phyloP scores from a whole-genome alignment of 352 stramenopile genomes.

The Lagenidium giganteum region DNA sequence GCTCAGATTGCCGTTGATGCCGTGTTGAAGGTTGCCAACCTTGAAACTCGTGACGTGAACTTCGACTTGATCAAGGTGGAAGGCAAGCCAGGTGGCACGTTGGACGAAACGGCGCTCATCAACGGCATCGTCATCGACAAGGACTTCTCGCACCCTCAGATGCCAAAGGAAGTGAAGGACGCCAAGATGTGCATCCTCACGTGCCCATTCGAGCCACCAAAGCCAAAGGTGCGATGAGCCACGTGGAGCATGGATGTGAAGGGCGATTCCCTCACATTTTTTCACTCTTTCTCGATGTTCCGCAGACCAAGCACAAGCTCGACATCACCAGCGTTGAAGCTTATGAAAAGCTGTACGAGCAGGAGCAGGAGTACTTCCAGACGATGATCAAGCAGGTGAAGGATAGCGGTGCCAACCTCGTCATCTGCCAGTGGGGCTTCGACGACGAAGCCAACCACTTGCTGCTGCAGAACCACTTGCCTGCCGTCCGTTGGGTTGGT shows the following conservation, averaged over 20 bases:
- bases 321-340: constrained; percentile 98
- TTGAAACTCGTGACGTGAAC: constrained; percentile 99
- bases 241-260: constrained; percentile 1
- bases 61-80: constrained; percentile 99
- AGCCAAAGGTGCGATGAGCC: constrained; percentile 92
- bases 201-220: constrained; percentile 99
- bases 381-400: constrained; percentile 99
- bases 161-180: constrained; percentile 96
- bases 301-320: constrained; percentile 99
- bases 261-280: background rate
- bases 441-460: constrained; percentile 99
- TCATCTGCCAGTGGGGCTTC: constrained; percentile 99
- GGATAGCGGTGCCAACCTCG: constrained; percentile 96
- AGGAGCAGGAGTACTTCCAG: constrained; percentile 99
- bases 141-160: constrained; percentile 99
- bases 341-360: constrained; percentile 95
- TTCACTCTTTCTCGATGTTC: too few species aligned
- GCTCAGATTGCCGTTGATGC: constrained; percentile 98
- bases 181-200: constrained; percentile 99
- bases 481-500: constrained; percentile 98
- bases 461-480: constrained; percentile 96
- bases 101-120: constrained; percentile 98
- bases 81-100: constrained; percentile 95
- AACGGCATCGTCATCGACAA: constrained; percentile 99
- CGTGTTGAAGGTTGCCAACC: constrained; percentile 97